Evolutionary conservation across 176 grass and related monocot species (phyloP), one percentile per base, ranked within the genome.

Genomic region (Melocanna baccifera): DNA sequence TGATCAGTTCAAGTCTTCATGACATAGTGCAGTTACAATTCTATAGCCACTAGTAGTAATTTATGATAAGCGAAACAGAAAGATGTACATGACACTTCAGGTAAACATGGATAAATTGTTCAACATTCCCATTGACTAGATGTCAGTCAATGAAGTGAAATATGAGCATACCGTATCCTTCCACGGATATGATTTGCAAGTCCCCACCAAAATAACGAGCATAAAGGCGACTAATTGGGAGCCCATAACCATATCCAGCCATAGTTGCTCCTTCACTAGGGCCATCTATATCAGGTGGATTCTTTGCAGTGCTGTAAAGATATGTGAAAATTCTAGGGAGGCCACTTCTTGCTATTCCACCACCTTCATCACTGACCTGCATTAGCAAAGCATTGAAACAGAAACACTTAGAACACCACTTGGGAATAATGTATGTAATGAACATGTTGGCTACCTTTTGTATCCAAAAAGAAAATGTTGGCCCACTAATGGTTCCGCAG

Each of bases 361-460:
- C 93, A 20, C 95, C 92, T 94, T 94, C 89, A 77, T 93, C 95
- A 36, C 89, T 94, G 81, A 97, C 87, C 91, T 94, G 75, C 30
- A 80, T 68, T n/a, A 72, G 16, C 50, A 86, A 80, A 74, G 51
- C 61, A 69, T 55, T 87, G 41, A 88, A 72, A 59, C 3, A 79
- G 55, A 52, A 70, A 45, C 20, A 82, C 20, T 78, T 77, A 23
- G 26, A 37, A 81, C 41, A 59, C 12, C 4, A 22, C 12, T 6
- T 67, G 69, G 18, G 14, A 26, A 57, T 12, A 32, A 22, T 13
- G 20, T 34, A 34, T 45, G 56, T 45, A 22, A 39, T 69, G 32
- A 66, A 66, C 29, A 36, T 66, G 62, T 66, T 65, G 29, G 62
- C 7, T 36, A 32, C 18, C 1, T 66, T 59, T 18, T 66, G 29